Base-by-base conservation (phyloP, 179 eudicot species). In the Pouteria campechiana region DNA sequence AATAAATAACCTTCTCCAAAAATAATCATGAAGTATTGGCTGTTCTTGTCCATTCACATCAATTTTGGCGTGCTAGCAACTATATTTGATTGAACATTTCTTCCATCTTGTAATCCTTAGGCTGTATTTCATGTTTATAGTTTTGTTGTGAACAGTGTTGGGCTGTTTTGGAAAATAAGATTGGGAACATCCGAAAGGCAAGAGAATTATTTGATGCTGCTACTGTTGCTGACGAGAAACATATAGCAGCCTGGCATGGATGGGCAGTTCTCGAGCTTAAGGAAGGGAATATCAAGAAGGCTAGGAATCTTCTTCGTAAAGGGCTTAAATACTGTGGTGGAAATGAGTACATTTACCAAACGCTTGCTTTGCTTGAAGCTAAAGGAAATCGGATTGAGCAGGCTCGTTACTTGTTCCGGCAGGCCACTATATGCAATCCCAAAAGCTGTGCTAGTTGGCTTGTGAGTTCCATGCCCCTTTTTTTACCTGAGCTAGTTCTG, bases 391-490 rank as follows among this genome's bases (percentile, higher is more conserved):
- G 98, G 38, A 64, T 55, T 55, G 95, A 86, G 64, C 84, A 75
- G 48, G 98, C 98, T 14, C 74, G 83, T 14, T 82, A 76, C 56
- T 65, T 90, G 59, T 90, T 90, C 74, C 66, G 64, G 67, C 95
- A 81, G 65, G 98, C 98, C 12, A 85, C 95, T 11, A 85, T 59
- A 53, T 85, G 78, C 49, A 90, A 90, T 50, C 95, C 93, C 7
- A 79, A 67, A 60, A 90, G 98, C 55, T 90, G 98, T 70, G 93
- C 98, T 49, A 85, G 98, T 58, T 90, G 98, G 98, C 98, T 90
- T 29, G 95, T 90, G 67, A 79, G 93, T 48, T 24, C 12, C 44
- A n/a, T n/a, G n/a, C 20, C 23, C 21, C 12, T 3, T 25, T 11
- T 29, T 7, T 12, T 14, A 27, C 17, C 1, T n/a, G n/a, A n/a